Conservation (phyloP, 1,284 basidiomycete genomes). For the Trichosporon sp. region DNA sequence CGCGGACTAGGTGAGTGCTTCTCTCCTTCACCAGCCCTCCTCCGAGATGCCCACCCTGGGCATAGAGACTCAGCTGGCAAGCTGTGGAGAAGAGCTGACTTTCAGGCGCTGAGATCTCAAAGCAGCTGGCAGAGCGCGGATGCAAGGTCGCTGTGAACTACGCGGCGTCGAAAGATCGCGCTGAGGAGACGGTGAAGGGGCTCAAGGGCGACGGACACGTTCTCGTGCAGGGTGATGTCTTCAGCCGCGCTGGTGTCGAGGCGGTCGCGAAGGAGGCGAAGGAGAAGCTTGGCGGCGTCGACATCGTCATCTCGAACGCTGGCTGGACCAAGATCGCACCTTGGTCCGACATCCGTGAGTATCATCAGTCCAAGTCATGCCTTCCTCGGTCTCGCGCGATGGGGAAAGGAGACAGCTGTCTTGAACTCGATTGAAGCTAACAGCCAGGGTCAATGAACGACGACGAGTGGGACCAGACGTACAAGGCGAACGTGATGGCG, state of each 20-base stretch:
- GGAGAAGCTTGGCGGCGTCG: slow-evolving; percentile 32
- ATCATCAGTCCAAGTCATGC: not conserved
- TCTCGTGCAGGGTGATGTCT: slow-evolving; percentile 34
- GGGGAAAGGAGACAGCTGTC: too few relatives aligned
- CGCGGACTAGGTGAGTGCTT: slow-evolving; percentile 25
- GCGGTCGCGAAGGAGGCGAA: slow-evolving; percentile 28
- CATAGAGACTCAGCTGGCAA: not conserved
- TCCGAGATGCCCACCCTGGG: not conserved
- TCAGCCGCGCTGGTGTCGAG: slow-evolving; percentile 34
- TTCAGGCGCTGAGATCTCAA: slow-evolving; percentile 29
- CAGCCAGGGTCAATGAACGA: slow-evolving; percentile 28
- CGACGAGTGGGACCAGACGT: slow-evolving; percentile 35
- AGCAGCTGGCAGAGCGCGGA: slow-evolving; percentile 33
- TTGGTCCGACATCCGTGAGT: slow-evolving; percentile 35
- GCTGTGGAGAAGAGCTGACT: not conserved
- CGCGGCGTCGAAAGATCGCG: slow-evolving; percentile 29
- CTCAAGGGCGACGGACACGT: slow-evolving; percentile 32
- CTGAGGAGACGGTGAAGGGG: slow-evolving; percentile 28
- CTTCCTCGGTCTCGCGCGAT: not conserved
- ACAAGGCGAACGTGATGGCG: slow-evolving; percentile 36
- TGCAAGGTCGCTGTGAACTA: slow-evolving; percentile 36
- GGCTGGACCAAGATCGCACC: slow-evolving; percentile 38
- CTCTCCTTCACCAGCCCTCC: not conserved
- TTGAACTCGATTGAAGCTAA: not conserved
- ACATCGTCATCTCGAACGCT: slow-evolving; percentile 36